Evolutionary conservation across 768 basidiomycete species (phyloP), one percentile per base, ranked within the genome.

Genomic region (Tephrocybe sp.): DNA sequence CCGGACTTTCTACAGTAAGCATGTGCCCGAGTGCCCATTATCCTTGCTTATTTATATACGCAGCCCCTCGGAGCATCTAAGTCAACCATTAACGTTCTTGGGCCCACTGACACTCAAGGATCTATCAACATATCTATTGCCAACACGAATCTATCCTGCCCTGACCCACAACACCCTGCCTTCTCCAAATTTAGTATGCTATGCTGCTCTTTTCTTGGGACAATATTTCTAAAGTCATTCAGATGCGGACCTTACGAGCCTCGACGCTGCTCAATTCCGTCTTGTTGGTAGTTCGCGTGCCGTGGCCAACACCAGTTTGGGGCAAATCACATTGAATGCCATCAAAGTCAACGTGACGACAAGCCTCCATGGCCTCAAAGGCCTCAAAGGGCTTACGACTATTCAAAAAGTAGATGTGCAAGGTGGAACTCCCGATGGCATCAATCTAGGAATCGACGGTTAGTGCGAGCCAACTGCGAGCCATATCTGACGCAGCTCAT

Each of bases 331-430:
- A n/a, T 72, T 89, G 7, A 77, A 85, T 60, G 76, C 83, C 4
- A 88, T 89, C 63, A 79, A 78, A 49, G 84, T 89, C 61, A 80
- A 87, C 54, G 86, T 88, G 2, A 71, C 83, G 6, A 81, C 83
- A 4, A 71, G 68, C 13, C 64, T 89, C 41, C 66, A 71, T 18
- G 87, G 87, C 25, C 63, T 89, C 11, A 73, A 74, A 57, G 85
- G 86, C 23, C 63, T 88, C 36, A 74, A 82, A 37, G 77, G 76
- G 9, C 64, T 75, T 57, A 80, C 77, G 8, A 68, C 67, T 6
- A 85, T 89, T 47, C 65, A 73, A 21, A 67, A 59, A 12, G 84
- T 89, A 15, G 86, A 89, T 60, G 82, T 89, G 1, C 55, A 76
- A 23, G 84, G 86, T 39, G 87, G 86, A 27, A 80, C 81, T 9